Evolutionary conservation across 768 basidiomycete species (phyloP), one percentile per base, ranked within the genome.

Genomic region (Kwoniella dejecticola): DNA sequence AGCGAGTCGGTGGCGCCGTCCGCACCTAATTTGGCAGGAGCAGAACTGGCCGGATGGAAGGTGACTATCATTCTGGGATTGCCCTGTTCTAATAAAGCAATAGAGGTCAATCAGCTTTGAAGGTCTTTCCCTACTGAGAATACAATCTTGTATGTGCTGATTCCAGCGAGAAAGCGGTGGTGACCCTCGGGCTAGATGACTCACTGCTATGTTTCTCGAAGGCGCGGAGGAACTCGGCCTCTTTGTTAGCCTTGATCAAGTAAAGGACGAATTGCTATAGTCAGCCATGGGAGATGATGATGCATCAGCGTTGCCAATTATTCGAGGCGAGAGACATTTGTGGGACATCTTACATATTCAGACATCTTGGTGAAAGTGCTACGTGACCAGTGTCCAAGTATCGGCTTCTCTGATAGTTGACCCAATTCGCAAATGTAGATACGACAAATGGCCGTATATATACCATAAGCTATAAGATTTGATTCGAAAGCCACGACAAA

Each of bases 201-300:
- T 26, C n/a, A 52, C 19, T 52, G 17, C 17, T 36, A 26, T 33
- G 30, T 23, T 36, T 33, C 21, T 36, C 30, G 17, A 52, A 52
- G 4, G 46, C 50, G n/a, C 36, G 50, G 23, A 12, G 17, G 31
- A 40, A 52, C 11, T 8, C 36, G 26, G 50, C 50, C 19, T 40
- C 50, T 17, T 40, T 52, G 24, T 36, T 19, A 36, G 7, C 29
- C 19, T 52, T 52, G 50, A 52, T 52, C n/a, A 47, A 23, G 26
- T 47, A 47, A 11, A 47, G n/a, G 24, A 47, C 46, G 23, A 50
- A 50, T 50, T 50, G 48, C 48, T 50, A 31, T 47, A 23, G 7
- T 7, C 33, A 42, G 19, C n/a, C n/a, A n/a, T n/a, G n/a, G n/a
- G n/a, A n/a, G n/a, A n/a, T n/a, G 41, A 19, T n/a, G 41, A 42